Evolutionary conservation across 2,329 filamentous ascomycete species (phyloP), one percentile per base, ranked within the genome.

Genomic region (Blastomyces parvus): DNA sequence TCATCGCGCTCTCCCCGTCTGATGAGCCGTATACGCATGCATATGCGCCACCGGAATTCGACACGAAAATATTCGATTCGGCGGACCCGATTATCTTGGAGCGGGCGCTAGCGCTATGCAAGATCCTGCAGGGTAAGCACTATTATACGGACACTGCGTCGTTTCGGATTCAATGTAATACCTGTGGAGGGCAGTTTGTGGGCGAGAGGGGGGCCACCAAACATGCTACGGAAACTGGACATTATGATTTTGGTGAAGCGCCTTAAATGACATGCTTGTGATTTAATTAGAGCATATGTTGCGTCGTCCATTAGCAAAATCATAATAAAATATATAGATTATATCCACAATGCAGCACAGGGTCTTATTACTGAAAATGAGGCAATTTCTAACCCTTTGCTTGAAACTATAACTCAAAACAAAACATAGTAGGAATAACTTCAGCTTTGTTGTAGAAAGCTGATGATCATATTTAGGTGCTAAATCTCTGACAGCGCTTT

Each of bases 91-190:
- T 81, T 6, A 78, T 85, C 2, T 67, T 87, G 40, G 78, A 83
- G 19, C 86, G 83, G 64, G 87, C 92, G 0, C 74, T 83, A 65
- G 80, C 84, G 62, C 76, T 92, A 40, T 88, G 88, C 59, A 75
- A 77, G 66, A 83, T 88, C 65, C 79, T 97, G 48, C 82, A 87
- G 67, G 82, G 84, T 61, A 86, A 82, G 64, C 85, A 95, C 73
- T 97, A 97, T 73, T 97, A 86, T 70, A 97, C 92, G 0, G 91
- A 97, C 73, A 96, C 91, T 0, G 84, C 88, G 27, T 87, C 87
- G 0, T 91, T 97, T 71, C 81, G 84, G 46, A 83, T 97, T 64
- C 85, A 82, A 70, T 97, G 93, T 74, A 90, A 91, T 67, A 79
- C 82, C 2, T 81, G 79, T 63, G 77, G 78, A 4, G 73, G 71